Evolutionary conservation across 2,329 filamentous ascomycete genomes (phyloP), one percentile per base, ranked within the genome.

Genomic region (Erysiphe pulchra): DNA sequence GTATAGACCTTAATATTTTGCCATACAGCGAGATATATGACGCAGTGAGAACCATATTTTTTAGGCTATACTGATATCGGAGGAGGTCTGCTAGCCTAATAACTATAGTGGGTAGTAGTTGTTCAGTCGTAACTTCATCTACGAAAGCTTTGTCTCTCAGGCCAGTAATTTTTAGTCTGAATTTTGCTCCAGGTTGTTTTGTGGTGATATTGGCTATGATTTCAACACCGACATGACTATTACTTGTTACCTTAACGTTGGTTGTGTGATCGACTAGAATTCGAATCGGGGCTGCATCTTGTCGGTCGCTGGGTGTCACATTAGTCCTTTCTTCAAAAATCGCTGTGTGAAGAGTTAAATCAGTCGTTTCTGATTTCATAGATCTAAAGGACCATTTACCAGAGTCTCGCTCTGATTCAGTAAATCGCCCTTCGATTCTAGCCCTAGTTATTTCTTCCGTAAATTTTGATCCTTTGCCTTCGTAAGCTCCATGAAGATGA

Each of bases 391-490:
- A 80, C 85, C 84, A 94, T 53, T 71, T 75, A 14, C 76, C 69
- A 48, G 78, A 73, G 59, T 93, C 84, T 48, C 86, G 74, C 62
- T 93, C 83, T n/a, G 65, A 60, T 57, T 93, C 85, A 0, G 80
- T 65, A 55, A 92, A 93, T 11, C 86, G 73, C 6, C 77, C 80
- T 61, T 94, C 87, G 13, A 94, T 75, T 51, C 78, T 75, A 9
- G 86, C 85, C 62, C 87, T 92, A 42, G 77, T 74, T 12, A 94
- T 68, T 51, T 95, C 90, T 61, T 95, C 87, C 28, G 75, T 75
- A 61, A 83, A 77, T 49, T 78, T 81, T 16, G 68, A 65, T 1
- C 80, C 82, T 58, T 77, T 86, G 24, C 76, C 77, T 56, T 92
- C 81, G 54, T 87, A 87, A 8, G 71, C 63, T 45, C 83, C 81